A percentile compares a stretch with the other conserved stretches of the same genome.
These are phyloP conservation scores for Ambrosiella cleistominuta DNA, from an alignment of 2,329 filamentous ascomycete genomes.

Conservation along the genomic window DNA sequence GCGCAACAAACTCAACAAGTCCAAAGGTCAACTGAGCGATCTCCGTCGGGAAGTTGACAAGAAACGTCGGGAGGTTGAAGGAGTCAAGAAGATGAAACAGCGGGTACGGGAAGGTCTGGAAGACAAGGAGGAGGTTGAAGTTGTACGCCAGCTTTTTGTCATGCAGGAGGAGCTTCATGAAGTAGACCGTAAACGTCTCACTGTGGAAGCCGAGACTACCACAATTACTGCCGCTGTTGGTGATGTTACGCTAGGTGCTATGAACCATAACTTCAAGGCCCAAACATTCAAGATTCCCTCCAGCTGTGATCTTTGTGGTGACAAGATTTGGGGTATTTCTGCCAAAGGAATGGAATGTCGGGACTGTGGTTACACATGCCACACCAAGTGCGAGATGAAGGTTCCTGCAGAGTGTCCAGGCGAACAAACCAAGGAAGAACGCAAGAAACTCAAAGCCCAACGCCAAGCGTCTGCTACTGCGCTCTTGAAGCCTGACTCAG, in stretches of 20 bases:
- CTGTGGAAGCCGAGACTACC: conserved; percentile 79
- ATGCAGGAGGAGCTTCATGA: conserved; percentile 75
- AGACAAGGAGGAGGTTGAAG: conserved; percentile 72
- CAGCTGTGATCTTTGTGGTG: conserved; percentile 91
- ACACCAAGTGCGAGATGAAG: conserved; percentile 98
- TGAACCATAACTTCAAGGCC: conserved; percentile 95
- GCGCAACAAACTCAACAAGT: conserved; percentile 80
- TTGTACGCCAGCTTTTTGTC: conserved; percentile 67
- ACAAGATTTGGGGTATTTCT: conserved; percentile 90
- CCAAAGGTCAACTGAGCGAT: conserved; percentile 67
- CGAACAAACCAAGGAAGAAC: conserved; percentile 83
- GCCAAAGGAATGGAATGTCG: conserved; percentile 93
- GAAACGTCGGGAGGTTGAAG: conserved; percentile 72
- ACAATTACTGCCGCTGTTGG: conserved; percentile 85
- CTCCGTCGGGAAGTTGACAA: conserved; percentile 69
- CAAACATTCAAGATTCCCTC: conserved; percentile 98
- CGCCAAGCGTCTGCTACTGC: conserved; percentile 63
- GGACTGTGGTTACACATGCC: conserved; percentile 94
- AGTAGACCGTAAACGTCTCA: conserved; percentile 65
- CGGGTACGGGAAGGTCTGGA: conserved; percentile 68
- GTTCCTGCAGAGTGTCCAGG: conserved; percentile 91
- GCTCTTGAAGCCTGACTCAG: conserved; percentile 30
- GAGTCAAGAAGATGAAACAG: conserved; percentile 54
- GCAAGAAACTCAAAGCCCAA: conserved; percentile 78
- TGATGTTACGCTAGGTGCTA: conserved; percentile 78